Base-by-base conservation (phyloP, 129 eudicot species). In the Flaveria linearis region DNA sequence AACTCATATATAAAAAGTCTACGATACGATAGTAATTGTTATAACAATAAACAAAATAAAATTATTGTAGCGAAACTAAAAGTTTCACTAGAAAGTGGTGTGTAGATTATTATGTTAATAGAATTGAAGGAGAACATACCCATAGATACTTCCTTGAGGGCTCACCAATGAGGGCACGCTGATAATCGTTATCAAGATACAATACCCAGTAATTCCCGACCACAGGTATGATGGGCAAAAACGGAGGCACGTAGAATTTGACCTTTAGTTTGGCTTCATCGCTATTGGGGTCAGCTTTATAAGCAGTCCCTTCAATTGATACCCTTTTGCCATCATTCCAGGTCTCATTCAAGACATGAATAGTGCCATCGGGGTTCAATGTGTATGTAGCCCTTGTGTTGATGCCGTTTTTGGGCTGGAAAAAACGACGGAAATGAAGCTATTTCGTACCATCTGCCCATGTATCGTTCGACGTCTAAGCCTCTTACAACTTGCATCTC, bases 401-500 rank as follows among this genome's bases (percentile, higher is more conserved):
- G 7, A 43, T 69, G 16, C 97, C 96, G 5, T 58, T 69, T 52
- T 76, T 88, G 25, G 98, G 97, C 73, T 93, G 98, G 57, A 82
- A 83, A n/a, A 1, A 75, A 30, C 1, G 97, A 87, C 1, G 96
- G 98, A 42, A 90, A 90, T 8, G 97, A 87, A 23, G 97, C 98
- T 12, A 93, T 88, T 74, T 93, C 98, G 22, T 90, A 93, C 98
- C 98, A 93, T 33, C 98, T 73, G 11, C 98, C 98, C 97, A 88
- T 89, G 83, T 90, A 93, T 53, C 84, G 80, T 60, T 79, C 52
- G 42, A 85, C 20, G 76, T 93, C 97, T 14, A 93, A 15, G 2
- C 92, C 91, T 69, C 85, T 90, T 15, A 87, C 96, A 26, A 85
- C 96, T 69, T 86, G 84, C 97, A 93, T 87, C 11, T 74, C 91